Evolutionary conservation across 192 early-diverging fungal genomes (phyloP), one percentile per base, ranked within the genome.

Genomic region (Podila horticola): DNA sequence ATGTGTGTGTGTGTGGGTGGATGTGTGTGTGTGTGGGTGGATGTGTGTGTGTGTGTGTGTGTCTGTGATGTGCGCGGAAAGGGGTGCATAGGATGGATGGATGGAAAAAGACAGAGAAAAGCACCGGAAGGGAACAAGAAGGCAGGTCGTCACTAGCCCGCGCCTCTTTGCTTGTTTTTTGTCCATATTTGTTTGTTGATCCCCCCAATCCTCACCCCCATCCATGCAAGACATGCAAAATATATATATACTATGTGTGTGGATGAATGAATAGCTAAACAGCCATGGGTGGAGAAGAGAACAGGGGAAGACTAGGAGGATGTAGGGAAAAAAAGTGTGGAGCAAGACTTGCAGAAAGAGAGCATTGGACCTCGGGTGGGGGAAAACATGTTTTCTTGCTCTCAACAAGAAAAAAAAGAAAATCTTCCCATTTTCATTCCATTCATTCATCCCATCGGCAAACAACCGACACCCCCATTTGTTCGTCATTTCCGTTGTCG

Each of bases 351-450:
- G n/a, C 17, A 22, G 50, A 52, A 51, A n/a, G 4, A 52, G 50
- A 22, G 50, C 34, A 36, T 36, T 36, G 34, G 34, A 36, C 34
- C 4, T 7, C 11, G 34, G 34, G 6, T 36, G 34, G 34, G 34
- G 34, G 11, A 36, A 36, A 1, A 8, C 7, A 8, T 36, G 7
- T 36, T 36, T 36, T 36, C 11, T 36, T 36, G n/a, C 8, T 6
- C 6, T 0, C 50, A n/a, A 52, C 6, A 52, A 52, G 20, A 52
- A n/a, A 50, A 50, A 20, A 52, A 52, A n/a, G n/a, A 5, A 52
- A 52, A n/a, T 52, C 50, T 52, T 52, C 50, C 50, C 50, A 52
- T 52, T 52, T 52, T 51, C 50, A 51, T 51, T 51, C 6, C 50
- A 51, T 51, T 52, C 50, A 52, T 52, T 52, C 50, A 52, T 52